Evolutionary conservation across 352 stramenopile genomes (phyloP).

Genomic region (Thalassiosira oceanica): DNA sequence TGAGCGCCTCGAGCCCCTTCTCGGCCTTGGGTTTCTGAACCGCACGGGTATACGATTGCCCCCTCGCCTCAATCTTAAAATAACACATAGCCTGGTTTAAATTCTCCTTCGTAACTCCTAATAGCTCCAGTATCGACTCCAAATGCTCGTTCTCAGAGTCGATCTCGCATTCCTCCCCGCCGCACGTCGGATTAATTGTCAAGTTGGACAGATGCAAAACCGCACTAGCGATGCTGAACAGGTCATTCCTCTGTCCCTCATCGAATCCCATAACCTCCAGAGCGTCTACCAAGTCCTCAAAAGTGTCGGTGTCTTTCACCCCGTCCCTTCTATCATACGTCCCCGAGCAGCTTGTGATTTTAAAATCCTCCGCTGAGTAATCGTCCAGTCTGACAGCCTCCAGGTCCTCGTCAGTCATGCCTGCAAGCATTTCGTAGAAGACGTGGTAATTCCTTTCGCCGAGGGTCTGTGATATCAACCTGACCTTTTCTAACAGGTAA

Average conservation of each 20-base stretch:
- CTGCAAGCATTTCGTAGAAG: conserved; percentile 92
- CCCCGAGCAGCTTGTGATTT: conserved; percentile 66
- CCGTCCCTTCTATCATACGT: conserved; percentile 78
- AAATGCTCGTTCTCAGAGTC: conserved; percentile 54
- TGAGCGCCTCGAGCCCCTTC: conserved; percentile 90
- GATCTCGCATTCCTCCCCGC: conserved; percentile 77
- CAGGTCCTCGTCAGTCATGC: conserved; percentile 66
- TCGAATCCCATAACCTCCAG: conserved; percentile 72
- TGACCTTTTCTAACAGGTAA: conserved; percentile 92
- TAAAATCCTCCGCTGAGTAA: conserved; percentile 59
- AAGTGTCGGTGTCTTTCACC: conserved; percentile 71
- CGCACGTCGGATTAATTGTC: conserved; percentile 48
- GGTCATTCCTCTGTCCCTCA: conserved; percentile 84
- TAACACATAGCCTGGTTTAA: conserved; percentile 90
- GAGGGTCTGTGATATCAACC: conserved; percentile 88
- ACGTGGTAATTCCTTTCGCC: conserved; percentile 96
- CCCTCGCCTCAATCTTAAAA: conserved; percentile 88
- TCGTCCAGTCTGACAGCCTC: conserved; percentile 32
- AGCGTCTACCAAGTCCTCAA: conserved; percentile 53
- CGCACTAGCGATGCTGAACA: conserved; percentile 89
- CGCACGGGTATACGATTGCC: conserved; percentile 79
- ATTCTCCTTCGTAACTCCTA: conserved; percentile 85
- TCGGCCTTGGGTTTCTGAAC: conserved; percentile 66
- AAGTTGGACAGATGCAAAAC: conserved; percentile 95
- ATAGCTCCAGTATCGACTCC: conserved; percentile 82